phyloP scores from a whole-genome alignment of 129 eudicot genomes.

The Sambucus nigra region DNA sequence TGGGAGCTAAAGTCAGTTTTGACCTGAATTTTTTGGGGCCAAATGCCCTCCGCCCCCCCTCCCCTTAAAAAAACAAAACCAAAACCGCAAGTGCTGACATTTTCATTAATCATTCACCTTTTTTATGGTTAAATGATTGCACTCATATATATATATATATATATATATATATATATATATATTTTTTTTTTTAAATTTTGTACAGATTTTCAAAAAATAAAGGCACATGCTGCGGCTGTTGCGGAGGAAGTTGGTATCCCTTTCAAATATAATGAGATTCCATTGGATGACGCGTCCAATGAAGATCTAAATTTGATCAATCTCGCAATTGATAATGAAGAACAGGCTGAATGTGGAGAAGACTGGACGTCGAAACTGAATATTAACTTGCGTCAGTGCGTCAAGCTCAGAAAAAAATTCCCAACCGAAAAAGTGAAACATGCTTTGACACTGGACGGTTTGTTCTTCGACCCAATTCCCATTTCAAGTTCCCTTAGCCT shows the following conservation, averaged over 20 bases:
- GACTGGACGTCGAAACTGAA: slow-evolving; percentile 71
- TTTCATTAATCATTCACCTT: too few species aligned
- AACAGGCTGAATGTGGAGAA: slow-evolving; percentile 27
- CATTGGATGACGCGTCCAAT: slow-evolving; percentile 41
- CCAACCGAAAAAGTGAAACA: slow-evolving; percentile 44
- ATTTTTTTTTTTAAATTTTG: background rate
- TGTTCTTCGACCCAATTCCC: slow-evolving; percentile 35
- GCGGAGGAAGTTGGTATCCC: slow-evolving; percentile 56
- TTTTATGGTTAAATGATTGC: background rate
- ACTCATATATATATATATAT: background rate
- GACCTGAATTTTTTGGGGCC: too few species aligned
- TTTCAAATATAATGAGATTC: slow-evolving; percentile 59
- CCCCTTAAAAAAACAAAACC: too few species aligned
- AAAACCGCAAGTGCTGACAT: too few species aligned
- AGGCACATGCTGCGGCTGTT: slow-evolving; percentile 47
- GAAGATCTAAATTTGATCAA: slow-evolving; percentile 62
- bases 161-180: background rate
- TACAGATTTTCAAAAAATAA: slow-evolving; percentile 77
- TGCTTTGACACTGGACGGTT: slow-evolving; percentile 43
- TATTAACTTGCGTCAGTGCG: slow-evolving; percentile 59
- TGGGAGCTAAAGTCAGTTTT: too few species aligned
- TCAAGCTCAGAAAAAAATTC: slow-evolving; percentile 39
- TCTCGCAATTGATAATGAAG: slow-evolving; percentile 65
- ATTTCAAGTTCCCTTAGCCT: slow-evolving; percentile 13
- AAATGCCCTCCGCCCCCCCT: too few species aligned